A percentile compares a stretch with the other conserved stretches of the same genome.
phyloP scores from a whole-genome alignment of 1,139 yeast species.

The Sugiyamaella paludigena region DNA sequence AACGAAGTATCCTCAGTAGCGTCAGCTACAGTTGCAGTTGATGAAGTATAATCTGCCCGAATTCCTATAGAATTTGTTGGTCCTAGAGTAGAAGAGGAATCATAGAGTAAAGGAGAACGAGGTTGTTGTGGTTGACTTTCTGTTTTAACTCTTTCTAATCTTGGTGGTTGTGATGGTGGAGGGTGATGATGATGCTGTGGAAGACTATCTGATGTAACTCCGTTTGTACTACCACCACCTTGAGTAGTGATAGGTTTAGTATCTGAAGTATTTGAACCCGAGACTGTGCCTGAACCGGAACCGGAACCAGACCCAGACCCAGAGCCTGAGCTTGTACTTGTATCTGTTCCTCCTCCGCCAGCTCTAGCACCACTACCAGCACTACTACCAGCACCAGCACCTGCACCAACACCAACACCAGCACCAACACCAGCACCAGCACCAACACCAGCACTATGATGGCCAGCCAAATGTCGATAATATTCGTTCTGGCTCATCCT shows the following conservation, averaged over 20 bases:
- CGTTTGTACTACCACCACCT: too few species aligned
- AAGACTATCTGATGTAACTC: neutral
- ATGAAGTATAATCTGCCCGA: constrained; percentile 13
- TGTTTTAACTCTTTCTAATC: constrained; percentile 1
- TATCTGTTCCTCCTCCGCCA: neutral
- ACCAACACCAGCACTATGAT: neutral
- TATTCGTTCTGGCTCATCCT: constrained; percentile 6
- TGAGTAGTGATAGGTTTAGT: too few species aligned
- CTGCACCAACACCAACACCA: neutral
- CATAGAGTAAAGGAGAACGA: neutral
- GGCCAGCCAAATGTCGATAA: neutral
- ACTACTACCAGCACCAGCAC: neutral
- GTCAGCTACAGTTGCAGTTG: constrained; percentile 13
- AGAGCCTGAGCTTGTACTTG: neutral
- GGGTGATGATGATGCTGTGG: neutral
- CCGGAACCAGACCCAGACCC: too few species aligned
- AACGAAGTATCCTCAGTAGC: neutral
- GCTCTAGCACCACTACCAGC: neutral
- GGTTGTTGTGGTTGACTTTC: neutral
- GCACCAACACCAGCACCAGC: neutral
- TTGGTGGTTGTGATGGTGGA: neutral
- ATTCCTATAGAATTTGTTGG: neutral
- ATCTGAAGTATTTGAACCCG: too few species aligned
- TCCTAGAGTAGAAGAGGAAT: neutral
- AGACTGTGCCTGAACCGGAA: neutral